Percentiles rank a stretch among this genome's conserved stretches.
These are phyloP conservation scores for Trichoderma semiorbis DNA, from an alignment of 2,329 filamentous ascomycete species.

Conservation along the genomic window DNA sequence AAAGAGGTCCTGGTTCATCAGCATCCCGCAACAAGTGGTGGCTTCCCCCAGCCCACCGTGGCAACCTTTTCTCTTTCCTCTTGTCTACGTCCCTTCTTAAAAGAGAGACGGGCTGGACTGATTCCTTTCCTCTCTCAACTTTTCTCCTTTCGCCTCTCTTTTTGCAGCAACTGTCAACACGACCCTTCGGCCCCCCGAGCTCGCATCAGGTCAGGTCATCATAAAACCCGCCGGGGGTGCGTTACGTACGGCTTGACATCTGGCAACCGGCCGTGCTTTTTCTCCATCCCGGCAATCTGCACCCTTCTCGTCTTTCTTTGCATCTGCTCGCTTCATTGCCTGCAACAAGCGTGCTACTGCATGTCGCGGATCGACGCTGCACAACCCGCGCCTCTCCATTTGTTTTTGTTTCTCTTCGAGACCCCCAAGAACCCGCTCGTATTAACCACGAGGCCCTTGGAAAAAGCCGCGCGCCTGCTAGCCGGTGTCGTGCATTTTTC, in stretches of 20 bases:
- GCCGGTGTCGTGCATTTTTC: constrained; percentile 7
- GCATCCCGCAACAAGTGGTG: constrained; percentile 2
- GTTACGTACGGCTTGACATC: not conserved
- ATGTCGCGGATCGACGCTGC: constrained; percentile 24
- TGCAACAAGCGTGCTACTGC: constrained; percentile 18
- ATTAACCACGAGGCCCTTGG: constrained; percentile 2
- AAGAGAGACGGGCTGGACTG: not conserved
- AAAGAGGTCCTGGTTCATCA: not conserved
- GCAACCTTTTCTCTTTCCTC: constrained; percentile 9
- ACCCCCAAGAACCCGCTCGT: constrained; percentile 12
- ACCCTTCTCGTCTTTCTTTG: constrained; percentile 6
- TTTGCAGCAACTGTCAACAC: not conserved
- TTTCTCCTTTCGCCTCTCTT: not conserved
- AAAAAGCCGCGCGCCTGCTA: constrained; percentile 17
- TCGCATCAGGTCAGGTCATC: not conserved
- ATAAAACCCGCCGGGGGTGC: not conserved
- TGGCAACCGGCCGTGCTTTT: not conserved
- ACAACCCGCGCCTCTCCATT: constrained; percentile 20
- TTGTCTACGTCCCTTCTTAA: not conserved
- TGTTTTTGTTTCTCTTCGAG: constrained; percentile 14
- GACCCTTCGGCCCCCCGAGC: not conserved
- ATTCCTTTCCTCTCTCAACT: not conserved
- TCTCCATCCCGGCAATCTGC: not conserved
- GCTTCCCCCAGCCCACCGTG: constrained; percentile 14
- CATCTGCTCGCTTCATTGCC: constrained; percentile 17